Evolutionary conservation across 73 alveolate species (phyloP).

Genomic region (Halteria grandinella): DNA sequence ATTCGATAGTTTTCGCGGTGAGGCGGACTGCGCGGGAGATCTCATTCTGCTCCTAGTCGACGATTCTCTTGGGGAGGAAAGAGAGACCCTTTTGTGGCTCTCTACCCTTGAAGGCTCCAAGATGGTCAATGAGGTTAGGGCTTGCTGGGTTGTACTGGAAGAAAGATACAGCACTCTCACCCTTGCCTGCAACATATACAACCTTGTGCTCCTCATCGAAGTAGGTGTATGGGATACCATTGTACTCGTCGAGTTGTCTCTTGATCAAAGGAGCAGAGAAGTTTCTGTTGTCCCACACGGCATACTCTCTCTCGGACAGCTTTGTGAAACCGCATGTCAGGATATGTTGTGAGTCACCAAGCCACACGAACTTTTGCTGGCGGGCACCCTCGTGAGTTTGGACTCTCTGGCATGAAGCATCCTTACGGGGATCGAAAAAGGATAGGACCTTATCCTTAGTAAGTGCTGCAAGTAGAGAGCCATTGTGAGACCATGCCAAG

Average conservation of each 20-base stretch:
- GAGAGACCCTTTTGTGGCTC: slow-evolving; percentile 78
- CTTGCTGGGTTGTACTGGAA: slow-evolving; percentile 80
- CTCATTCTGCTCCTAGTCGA: slow-evolving; percentile 68
- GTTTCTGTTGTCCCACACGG: slow-evolving; percentile 93
- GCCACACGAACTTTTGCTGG: slow-evolving; percentile 86
- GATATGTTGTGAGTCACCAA: slow-evolving; percentile 74
- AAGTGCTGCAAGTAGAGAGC: slow-evolving; percentile 84
- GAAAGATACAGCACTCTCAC: slow-evolving; percentile 81
- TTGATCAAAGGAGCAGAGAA: slow-evolving; percentile 64
- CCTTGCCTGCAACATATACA: slow-evolving; percentile 85
- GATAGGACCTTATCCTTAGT: slow-evolving; percentile 85
- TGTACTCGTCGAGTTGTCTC: slow-evolving; percentile 75
- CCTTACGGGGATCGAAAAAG: slow-evolving; percentile 91
- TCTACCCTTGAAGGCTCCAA: slow-evolving; percentile 53
- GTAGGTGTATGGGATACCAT: slow-evolving; percentile 87
- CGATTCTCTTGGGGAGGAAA: slow-evolving; percentile 84
- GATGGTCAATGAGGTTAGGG: slow-evolving; percentile 57
- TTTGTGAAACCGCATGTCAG: slow-evolving; percentile 87
- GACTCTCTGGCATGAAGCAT: slow-evolving; percentile 56
- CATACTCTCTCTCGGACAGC: slow-evolving; percentile 83
- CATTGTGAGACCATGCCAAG: slow-evolving; percentile 94
- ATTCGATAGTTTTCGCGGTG: slow-evolving; percentile 71
- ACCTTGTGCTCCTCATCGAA: slow-evolving; percentile 82
- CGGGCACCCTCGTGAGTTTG: slow-evolving; percentile 91
- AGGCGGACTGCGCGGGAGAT: slow-evolving; percentile 78